phyloP scores from a whole-genome alignment of 768 basidiomycete species.

The Tulasnella sp. region DNA sequence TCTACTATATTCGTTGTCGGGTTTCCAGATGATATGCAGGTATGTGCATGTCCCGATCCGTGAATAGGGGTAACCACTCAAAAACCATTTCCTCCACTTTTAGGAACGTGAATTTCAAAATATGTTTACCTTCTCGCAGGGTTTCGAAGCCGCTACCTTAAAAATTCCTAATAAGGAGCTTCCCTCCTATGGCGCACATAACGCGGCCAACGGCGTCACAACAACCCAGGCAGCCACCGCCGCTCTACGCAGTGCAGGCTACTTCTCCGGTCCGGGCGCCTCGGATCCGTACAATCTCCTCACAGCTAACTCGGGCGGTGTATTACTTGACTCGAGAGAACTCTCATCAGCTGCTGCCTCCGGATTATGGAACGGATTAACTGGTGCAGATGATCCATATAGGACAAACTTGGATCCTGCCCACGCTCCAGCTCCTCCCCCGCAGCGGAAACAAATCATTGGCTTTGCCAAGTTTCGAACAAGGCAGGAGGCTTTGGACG shows the following conservation, averaged over 20 bases:
- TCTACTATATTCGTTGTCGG: conserved; percentile 97
- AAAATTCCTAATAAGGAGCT: conserved; percentile 93
- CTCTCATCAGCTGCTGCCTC: neutral
- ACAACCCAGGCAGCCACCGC: conserved; percentile 21
- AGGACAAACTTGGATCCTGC: conserved; percentile 16
- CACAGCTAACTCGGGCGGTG: conserved; percentile 68
- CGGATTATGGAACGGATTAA: neutral
- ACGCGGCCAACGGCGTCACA: neutral
- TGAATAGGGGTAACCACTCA: neutral
- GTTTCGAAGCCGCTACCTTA: conserved; percentile 94
- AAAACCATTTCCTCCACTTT: conserved; percentile 17
- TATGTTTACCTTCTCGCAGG: conserved; percentile 93
- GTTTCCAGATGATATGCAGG: conserved; percentile 98
- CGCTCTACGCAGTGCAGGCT: conserved; percentile 27
- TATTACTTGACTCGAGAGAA: conserved; percentile 48
- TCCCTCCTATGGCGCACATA: conserved; percentile 46
- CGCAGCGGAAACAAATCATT: conserved; percentile 95
- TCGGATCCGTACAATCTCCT: conserved; percentile 78
- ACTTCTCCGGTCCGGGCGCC: conserved; percentile 23
- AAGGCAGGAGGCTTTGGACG: conserved; percentile 72
- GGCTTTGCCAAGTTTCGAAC: conserved; percentile 95
- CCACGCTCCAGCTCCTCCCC: conserved; percentile 37
- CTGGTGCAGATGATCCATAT: conserved; percentile 11
- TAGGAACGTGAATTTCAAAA: conserved; percentile 99
- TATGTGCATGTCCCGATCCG: conserved; percentile 29